Percentiles rank a stretch among this genome's conserved stretches.
Evolutionary conservation across 2,329 filamentous ascomycete species (phyloP).

Genomic region (Emergomyces africanus): DNA sequence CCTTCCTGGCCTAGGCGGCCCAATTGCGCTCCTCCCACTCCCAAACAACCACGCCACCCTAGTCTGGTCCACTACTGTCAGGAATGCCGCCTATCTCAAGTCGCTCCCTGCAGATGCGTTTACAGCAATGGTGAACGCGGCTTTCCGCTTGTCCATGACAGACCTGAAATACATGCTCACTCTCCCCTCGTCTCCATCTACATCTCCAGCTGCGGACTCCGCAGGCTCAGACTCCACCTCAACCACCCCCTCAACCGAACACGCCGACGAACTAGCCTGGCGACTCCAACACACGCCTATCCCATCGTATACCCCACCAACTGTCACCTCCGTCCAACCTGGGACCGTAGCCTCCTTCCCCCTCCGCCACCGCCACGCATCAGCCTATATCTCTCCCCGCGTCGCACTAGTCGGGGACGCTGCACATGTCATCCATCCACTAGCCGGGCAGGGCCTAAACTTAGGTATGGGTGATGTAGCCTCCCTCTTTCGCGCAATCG

Average conservation of each 20-base stretch:
- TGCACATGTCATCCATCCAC: slow-evolving; percentile 86
- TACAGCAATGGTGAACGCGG: slow-evolving; percentile 79
- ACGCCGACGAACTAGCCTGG: slow-evolving; percentile 74
- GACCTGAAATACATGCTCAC: slow-evolving; percentile 78
- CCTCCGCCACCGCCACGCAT: slow-evolving; percentile 81
- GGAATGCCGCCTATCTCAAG: slow-evolving; percentile 68
- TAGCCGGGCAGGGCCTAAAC: slow-evolving; percentile 90
- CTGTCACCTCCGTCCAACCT: slow-evolving; percentile 58
- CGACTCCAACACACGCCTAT: slow-evolving; percentile 57
- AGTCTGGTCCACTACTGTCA: slow-evolving; percentile 87
- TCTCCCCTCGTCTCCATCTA: slow-evolving; percentile 24
- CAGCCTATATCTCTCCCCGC: slow-evolving; percentile 83
- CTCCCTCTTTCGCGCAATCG: slow-evolving; percentile 61
- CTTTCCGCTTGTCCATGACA: slow-evolving; percentile 66
- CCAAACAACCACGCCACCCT: slow-evolving; percentile 72
- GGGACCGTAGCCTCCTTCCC: slow-evolving; percentile 81
- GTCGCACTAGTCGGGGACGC: slow-evolving; percentile 87
- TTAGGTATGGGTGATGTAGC: slow-evolving; percentile 83
- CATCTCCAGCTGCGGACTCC: slow-evolving; percentile 2
- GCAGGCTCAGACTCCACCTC: slow-evolving; percentile 2
- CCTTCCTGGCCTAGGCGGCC: slow-evolving; percentile 63
- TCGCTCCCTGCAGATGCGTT: slow-evolving; percentile 61
- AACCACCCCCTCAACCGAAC: slow-evolving; percentile 24
- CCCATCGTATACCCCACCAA: slow-evolving; percentile 48
- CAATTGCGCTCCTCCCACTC: slow-evolving; percentile 80